Conservation (phyloP, 2,329 filamentous ascomycete genomes). For the Paraphaeosphaeria minitans region DNA sequence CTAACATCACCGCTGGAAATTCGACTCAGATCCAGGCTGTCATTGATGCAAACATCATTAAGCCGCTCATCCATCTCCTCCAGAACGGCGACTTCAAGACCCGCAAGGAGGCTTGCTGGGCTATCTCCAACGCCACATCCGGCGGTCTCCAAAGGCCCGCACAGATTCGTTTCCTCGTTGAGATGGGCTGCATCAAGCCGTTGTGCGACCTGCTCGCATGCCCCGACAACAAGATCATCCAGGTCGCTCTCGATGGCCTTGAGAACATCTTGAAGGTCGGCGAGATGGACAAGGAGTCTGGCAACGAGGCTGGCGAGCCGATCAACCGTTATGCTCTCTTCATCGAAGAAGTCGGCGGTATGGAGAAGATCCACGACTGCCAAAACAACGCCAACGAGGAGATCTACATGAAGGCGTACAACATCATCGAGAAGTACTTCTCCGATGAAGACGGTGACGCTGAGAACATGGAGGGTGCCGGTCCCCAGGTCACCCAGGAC, state of each 20-base stretch:
- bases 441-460: conserved; percentile 90
- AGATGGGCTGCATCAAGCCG: conserved; percentile 94
- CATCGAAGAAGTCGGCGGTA: conserved; percentile 97
- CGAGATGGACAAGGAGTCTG: conserved; percentile 93
- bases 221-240: conserved; percentile 99
- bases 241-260: conserved; percentile 94
- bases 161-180: conserved; percentile 93
- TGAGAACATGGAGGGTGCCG: conserved; percentile 79
- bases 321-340: conserved; percentile 98
- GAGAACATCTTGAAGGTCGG: conserved; percentile 99
- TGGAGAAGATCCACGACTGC: conserved; percentile 99
- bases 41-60: conserved; percentile 95
- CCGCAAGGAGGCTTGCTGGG: conserved; percentile 98
- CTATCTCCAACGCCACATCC: conserved; percentile 97
- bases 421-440: conserved; percentile 99
- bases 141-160: conserved; percentile 98
- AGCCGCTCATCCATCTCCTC: conserved; percentile 91
- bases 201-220: conserved; percentile 93
- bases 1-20: conserved; percentile 98
- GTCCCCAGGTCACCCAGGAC: conserved; percentile 71
- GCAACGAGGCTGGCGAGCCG: conserved; percentile 69
- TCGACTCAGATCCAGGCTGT: conserved; percentile 97
- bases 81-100: conserved; percentile 99
- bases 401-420: conserved; percentile 99
- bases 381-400: conserved; percentile 99